Evolutionary conservation across 1,139 yeast genomes (phyloP).

Genomic region (Yamadazyma kanchanaburiensis): DNA sequence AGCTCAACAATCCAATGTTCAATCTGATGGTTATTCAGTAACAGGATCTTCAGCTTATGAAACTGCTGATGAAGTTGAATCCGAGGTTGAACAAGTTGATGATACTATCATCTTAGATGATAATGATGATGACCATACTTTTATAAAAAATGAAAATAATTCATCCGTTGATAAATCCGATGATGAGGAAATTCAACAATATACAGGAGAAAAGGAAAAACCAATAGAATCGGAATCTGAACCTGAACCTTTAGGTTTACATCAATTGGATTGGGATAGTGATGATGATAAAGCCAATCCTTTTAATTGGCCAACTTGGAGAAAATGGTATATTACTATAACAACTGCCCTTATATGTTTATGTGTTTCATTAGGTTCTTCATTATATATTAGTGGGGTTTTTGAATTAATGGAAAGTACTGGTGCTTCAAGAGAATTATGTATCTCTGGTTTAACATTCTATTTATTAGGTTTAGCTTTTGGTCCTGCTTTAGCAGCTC

Average conservation of each 20-base stretch:
- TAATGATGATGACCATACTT: conserved; percentile 1
- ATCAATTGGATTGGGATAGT: conserved; percentile 57
- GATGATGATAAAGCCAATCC: conserved; percentile 62
- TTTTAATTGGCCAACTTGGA: conserved; percentile 59
- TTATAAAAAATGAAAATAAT: conserved; percentile 1
- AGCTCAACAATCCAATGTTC: conserved; percentile 14
- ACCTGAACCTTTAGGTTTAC: conserved; percentile 13
- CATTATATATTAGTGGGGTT: conserved; percentile 62
- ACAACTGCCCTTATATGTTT: conserved; percentile 62
- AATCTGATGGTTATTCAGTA: conserved; percentile 15
- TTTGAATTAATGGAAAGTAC: conserved; percentile 47
- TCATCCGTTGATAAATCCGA: conserved; percentile 11
- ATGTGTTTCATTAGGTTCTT: conserved; percentile 69
- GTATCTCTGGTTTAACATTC: conserved; percentile 64
- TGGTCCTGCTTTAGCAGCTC: conserved; percentile 77
- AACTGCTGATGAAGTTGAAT: conserved; percentile 32
- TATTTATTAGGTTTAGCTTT: conserved; percentile 68
- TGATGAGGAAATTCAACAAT: conserved; percentile 7
- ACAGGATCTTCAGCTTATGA: conserved; percentile 27
- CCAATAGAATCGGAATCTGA: conserved; percentile 4
- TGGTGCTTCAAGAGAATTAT: conserved; percentile 54
- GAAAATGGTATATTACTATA: conserved; percentile 63
- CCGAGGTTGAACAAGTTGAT: conserved; percentile 3
- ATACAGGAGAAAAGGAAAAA: conserved; percentile 2
- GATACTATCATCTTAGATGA: not conserved